phyloP scores from a whole-genome alignment of 306 rosid genomes.

The Citrullus mucosospermus region DNA sequence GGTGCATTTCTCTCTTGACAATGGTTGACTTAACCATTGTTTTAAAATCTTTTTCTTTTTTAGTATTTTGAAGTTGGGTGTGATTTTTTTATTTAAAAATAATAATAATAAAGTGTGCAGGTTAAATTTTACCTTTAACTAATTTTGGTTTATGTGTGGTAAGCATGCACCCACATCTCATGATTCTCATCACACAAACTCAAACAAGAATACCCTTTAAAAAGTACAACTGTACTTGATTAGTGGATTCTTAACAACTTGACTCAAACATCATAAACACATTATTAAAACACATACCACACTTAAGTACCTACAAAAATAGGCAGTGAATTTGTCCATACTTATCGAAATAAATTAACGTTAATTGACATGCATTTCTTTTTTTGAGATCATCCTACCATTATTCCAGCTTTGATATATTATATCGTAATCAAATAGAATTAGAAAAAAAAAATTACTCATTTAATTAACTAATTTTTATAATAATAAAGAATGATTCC shows the following conservation, averaged over 20 bases:
- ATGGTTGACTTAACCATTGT: background rate
- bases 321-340: no score
- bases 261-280: background rate
- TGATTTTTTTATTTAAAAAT: no score
- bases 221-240: background rate
- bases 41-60: background rate
- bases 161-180: background rate
- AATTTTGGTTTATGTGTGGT: background rate
- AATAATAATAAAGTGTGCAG: background rate
- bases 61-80: background rate
- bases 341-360: no score
- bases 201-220: background rate
- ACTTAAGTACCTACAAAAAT: no score
- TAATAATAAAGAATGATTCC: no score
- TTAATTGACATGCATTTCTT: no score
- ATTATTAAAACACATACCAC: background rate
- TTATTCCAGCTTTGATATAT: no score
- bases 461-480: no score
- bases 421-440: no score
- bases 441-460: no score
- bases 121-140: background rate
- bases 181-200: background rate
- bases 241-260: background rate
- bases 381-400: no score
- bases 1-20: background rate